Percentiles rank a stretch among this genome's conserved stretches.
Evolutionary conservation across 1,284 basidiomycete genomes (phyloP).

Genomic region (Moniliophthora roreri): DNA sequence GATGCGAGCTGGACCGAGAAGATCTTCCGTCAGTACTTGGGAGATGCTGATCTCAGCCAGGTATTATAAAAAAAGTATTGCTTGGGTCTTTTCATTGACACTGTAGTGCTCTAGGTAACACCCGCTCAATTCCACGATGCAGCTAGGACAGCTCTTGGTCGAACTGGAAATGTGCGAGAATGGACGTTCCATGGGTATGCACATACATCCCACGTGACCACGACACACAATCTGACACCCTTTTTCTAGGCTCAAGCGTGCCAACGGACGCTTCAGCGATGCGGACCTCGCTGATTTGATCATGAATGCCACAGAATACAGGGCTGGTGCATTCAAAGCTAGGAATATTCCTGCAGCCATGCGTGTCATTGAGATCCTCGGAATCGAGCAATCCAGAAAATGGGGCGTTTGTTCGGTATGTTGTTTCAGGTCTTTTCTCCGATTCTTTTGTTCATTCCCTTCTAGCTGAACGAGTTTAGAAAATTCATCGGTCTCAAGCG

Average conservation of each 20-base stretch:
- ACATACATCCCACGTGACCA: slow-evolving; percentile 1
- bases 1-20: slow-evolving; percentile 64
- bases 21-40: slow-evolving; percentile 46
- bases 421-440: neutral
- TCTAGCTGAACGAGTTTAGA: slow-evolving; percentile 50
- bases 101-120: slow-evolving; percentile 34
- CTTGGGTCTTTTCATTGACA: slow-evolving; percentile 5
- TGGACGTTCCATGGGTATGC: slow-evolving; percentile 57
- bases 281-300: slow-evolving; percentile 66
- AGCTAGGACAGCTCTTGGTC: slow-evolving; percentile 33
- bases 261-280: slow-evolving; percentile 63
- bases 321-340: slow-evolving; percentile 76
- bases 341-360: slow-evolving; percentile 70
- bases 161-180: slow-evolving; percentile 38
- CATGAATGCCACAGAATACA: slow-evolving; percentile 62
- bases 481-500: slow-evolving; percentile 46
- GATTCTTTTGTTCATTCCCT: neutral
- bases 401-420: slow-evolving; percentile 78
- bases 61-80: slow-evolving; percentile 22
- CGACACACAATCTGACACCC: neutral
- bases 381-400: slow-evolving; percentile 65
- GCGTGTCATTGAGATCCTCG: slow-evolving; percentile 71
- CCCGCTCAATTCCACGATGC: slow-evolving; percentile 41
- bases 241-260: slow-evolving; percentile 49
- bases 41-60: slow-evolving; percentile 35